phyloP scores from a whole-genome alignment of 208 protist genomes.

The Herpetomonas samuelpessoai region DNA sequence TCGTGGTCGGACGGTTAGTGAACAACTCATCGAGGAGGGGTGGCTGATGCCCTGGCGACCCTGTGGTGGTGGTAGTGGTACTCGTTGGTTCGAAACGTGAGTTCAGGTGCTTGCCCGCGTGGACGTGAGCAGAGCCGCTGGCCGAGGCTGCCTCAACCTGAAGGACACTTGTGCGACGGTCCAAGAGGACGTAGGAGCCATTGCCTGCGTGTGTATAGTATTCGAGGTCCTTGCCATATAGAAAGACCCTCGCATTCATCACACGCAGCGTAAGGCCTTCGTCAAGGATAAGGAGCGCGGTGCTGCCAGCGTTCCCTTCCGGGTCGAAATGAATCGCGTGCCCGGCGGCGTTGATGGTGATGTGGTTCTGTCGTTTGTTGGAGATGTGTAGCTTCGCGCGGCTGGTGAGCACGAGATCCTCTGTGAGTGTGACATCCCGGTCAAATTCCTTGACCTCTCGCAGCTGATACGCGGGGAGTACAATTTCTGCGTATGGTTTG shows the following conservation, averaged over 20 bases:
- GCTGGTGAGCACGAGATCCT: constrained; percentile 45
- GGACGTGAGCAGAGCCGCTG: too few relatives aligned
- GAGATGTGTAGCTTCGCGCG: constrained; percentile 39
- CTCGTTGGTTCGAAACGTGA: too few relatives aligned
- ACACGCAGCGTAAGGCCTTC: constrained; percentile 69
- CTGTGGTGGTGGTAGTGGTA: too few relatives aligned
- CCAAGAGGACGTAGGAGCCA: constrained; percentile 63
- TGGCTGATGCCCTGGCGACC: too few relatives aligned
- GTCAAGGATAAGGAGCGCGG: constrained; percentile 48
- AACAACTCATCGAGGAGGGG: too few relatives aligned
- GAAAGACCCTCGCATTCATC: constrained; percentile 46
- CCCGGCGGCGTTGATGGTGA: constrained; percentile 58
- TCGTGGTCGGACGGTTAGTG: too few relatives aligned
- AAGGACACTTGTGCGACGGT: constrained; percentile 28
- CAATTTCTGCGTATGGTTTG: constrained; percentile 58
- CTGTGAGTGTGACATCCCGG: constrained; percentile 38
- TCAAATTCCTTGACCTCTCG: constrained; percentile 39
- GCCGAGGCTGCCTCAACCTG: too few relatives aligned
- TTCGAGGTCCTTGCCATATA: constrained; percentile 48
- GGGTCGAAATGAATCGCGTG: constrained; percentile 57
- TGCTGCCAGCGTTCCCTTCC: constrained; percentile 12
- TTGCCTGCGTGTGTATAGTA: constrained; percentile 56
- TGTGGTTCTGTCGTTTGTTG: constrained; percentile 37
- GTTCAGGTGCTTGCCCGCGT: too few relatives aligned
- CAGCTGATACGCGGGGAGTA: constrained; percentile 41